phyloP scores from a whole-genome alignment of 805 yeast genomes.

The Candida corydali region DNA sequence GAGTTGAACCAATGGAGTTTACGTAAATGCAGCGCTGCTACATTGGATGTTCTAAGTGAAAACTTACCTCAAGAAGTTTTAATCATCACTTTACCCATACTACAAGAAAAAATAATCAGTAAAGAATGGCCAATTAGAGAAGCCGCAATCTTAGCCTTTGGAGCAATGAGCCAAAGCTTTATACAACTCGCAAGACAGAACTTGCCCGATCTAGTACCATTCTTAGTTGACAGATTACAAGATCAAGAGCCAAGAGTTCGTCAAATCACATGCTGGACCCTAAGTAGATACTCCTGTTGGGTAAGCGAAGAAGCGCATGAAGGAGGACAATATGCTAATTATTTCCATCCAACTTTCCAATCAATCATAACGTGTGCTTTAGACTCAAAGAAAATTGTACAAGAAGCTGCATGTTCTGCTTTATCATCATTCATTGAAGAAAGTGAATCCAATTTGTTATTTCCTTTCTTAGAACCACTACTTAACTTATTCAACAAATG shows the following conservation, averaged over 20 bases:
- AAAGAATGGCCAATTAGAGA: slow-evolving; percentile 87
- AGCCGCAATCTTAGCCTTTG: slow-evolving; percentile 89
- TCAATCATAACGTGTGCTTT: slow-evolving; percentile 70
- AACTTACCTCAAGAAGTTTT: slow-evolving; percentile 66
- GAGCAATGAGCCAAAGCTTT: slow-evolving; percentile 92
- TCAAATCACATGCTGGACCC: slow-evolving; percentile 94
- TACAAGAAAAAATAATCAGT: slow-evolving; percentile 66
- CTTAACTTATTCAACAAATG: slow-evolving; percentile 69
- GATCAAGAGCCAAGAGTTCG: slow-evolving; percentile 83
- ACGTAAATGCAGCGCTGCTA: slow-evolving; percentile 92
- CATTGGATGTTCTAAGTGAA: slow-evolving; percentile 76
- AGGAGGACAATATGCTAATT: slow-evolving; percentile 59
- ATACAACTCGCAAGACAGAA: slow-evolving; percentile 64
- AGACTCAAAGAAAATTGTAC: slow-evolving; percentile 89
- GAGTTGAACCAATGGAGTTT: slow-evolving; percentile 80
- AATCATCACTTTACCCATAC: slow-evolving; percentile 63
- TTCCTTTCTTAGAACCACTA: slow-evolving; percentile 61
- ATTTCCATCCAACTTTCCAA: slow-evolving; percentile 73
- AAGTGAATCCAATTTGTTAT: slow-evolving; percentile 59
- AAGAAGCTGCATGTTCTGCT: slow-evolving; percentile 88
- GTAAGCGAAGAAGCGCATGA: slow-evolving; percentile 64
- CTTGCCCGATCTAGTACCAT: slow-evolving; percentile 79
- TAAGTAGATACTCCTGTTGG: slow-evolving; percentile 83
- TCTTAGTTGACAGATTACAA: slow-evolving; percentile 70
- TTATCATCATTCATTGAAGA: slow-evolving; percentile 79